A percentile compares a stretch with the other conserved stretches of the same genome.
phyloP scores from a whole-genome alignment of 768 basidiomycete genomes.

The Tricholoma hemisulphureum region DNA sequence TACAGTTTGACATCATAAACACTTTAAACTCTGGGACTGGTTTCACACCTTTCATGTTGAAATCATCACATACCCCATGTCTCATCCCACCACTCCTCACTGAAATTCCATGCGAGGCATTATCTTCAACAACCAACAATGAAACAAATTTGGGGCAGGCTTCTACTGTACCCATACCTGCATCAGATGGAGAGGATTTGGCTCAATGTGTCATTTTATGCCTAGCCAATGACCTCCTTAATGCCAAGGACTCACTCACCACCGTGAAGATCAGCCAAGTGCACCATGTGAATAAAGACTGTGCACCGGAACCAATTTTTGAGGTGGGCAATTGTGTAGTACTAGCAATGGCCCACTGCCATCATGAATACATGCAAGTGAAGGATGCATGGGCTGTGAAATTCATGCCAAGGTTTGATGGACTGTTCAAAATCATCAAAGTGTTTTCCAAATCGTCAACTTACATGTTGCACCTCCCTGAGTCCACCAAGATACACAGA shows the following conservation, averaged over 20 bases:
- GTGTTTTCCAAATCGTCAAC: neutral
- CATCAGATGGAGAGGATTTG: too few relatives aligned
- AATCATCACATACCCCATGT: constrained; percentile 8
- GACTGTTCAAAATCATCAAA: neutral
- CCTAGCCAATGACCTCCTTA: too few relatives aligned
- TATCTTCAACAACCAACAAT: neutral
- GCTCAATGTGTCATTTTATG: too few relatives aligned
- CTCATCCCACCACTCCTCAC: constrained; percentile 13
- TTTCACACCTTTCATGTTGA: too few relatives aligned
- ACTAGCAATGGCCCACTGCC: too few relatives aligned
- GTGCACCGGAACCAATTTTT: neutral
- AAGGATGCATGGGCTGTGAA: too few relatives aligned
- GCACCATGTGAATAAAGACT: neutral
- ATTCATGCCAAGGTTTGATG: neutral
- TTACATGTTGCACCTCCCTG: neutral
- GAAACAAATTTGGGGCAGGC: neutral
- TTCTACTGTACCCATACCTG: too few relatives aligned
- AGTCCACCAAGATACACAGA: neutral
- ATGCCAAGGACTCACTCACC: neutral
- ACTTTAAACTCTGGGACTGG: neutral
- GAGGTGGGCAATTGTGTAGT: too few relatives aligned
- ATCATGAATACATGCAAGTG: too few relatives aligned
- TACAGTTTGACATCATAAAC: constrained; percentile 29
- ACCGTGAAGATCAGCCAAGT: neutral
- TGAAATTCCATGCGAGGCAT: too few relatives aligned